These are phyloP conservation scores for Amauroascus verrucosus DNA, from an alignment of 2,329 filamentous ascomycete species.

Conservation along the genomic window DNA sequence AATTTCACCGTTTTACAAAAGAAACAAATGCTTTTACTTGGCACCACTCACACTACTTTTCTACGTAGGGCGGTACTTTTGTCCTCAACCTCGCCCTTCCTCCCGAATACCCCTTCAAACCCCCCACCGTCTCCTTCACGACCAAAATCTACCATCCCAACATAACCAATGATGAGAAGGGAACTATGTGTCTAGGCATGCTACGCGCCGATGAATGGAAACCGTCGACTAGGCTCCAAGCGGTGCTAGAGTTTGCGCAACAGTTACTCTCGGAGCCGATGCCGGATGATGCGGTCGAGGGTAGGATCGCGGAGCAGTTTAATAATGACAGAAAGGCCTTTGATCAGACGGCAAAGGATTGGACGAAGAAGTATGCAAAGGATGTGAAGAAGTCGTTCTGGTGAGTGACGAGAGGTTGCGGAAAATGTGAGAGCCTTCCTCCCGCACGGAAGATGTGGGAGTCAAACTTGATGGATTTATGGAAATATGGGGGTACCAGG, in stretches of 20 bases:
- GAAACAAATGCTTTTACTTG: no score
- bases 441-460: neutral
- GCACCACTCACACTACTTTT: no score
- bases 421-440: neutral
- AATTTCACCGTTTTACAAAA: no score
- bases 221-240: slow-evolving; percentile 64
- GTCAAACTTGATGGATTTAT: neutral
- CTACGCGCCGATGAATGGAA: slow-evolving; percentile 87
- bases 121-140: slow-evolving; percentile 93
- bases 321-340: slow-evolving; percentile 57
- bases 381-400: slow-evolving; percentile 20
- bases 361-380: slow-evolving; percentile 62
- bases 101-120: slow-evolving; percentile 98
- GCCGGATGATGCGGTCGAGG: slow-evolving; percentile 81
- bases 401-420: neutral
- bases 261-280: slow-evolving; percentile 69
- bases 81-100: slow-evolving; percentile 63
- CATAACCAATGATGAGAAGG: slow-evolving; percentile 74
- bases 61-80: slow-evolving; percentile 58
- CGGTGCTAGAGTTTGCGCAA: slow-evolving; percentile 67
- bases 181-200: slow-evolving; percentile 75
- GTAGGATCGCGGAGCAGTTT: slow-evolving; percentile 75
- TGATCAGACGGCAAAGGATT: slow-evolving; percentile 63
- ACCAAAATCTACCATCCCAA: slow-evolving; percentile 99
- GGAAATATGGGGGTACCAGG: neutral